Evolutionary conservation across 768 basidiomycete species (phyloP), one percentile per base, ranked within the genome.

Genomic region (Auriscalpium orientale): DNA sequence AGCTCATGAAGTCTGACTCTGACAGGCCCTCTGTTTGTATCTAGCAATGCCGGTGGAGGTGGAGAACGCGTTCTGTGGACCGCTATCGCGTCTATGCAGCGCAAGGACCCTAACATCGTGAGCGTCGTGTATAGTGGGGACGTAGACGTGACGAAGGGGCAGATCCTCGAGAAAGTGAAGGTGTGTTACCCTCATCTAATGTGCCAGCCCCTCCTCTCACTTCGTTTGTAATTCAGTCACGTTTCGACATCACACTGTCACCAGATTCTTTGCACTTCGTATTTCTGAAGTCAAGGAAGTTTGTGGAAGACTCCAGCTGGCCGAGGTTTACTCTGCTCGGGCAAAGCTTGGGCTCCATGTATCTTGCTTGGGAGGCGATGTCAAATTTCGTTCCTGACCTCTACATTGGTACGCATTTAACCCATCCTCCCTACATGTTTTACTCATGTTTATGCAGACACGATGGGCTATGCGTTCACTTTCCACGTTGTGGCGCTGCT

Each of bases 401-500:
- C 1, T 99, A 84, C 71, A 88, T 99, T 38, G 94, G 94, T 93
- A 46, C 37, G 81, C 59, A 47, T 43, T 5, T 5, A 33, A 16
- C 45, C 20, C 46, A 9, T 46, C 22, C 9, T 49, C 22, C 37
- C 10, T 36, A 10, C 45, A 11, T 20, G 18, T 6, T 38, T 4
- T 35, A 5, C 46, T 60, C 33, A 51, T 10, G 8, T 3, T 43
- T 47, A 4, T 46, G 2, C 62, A 97, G 95, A 99, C 67, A 92
- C 94, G 0, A 98, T 98, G 95, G 97, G 97, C 33, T 97, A 94
- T 63, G 93, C 94, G 0, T 98, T 98, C 66, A 91, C 92, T 2
- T 93, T 91, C 68, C 91, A 87, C 16, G 72, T 89, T 34, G 84
- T 94, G 8, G 71, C 80, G 0, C 70, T 82, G 51, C 65, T 95